Evolutionary conservation across 208 protist species (phyloP), one percentile per base, ranked within the genome.

Genomic region (Trichomonas gallinae): DNA sequence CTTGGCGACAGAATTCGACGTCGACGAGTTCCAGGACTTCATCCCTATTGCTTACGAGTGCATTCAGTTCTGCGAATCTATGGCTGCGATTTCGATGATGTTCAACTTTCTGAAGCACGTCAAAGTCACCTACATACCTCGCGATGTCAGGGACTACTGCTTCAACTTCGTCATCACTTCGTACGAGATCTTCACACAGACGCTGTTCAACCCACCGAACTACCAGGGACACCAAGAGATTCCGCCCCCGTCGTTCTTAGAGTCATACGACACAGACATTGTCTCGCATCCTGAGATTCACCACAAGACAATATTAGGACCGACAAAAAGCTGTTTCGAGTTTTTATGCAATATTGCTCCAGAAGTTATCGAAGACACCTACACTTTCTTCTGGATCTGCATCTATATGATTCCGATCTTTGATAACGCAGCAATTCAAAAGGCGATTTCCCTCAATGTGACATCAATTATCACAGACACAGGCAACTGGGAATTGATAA

Each of bases 21-120:
- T 40, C 8, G 83, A 89, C 23, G 87, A 93, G 21, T 93, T 51
- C 31, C 0, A 34, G 15, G 34, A 36, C 1, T 93, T 93, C 31
- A 42, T 93, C 21, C 87, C 87, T 58, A 93, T 93, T 51, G 87
- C 87, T 34, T 93, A 48, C 31, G 87, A 93, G 46, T 93, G 87
- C 31, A 34, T 93, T 17, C 44, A 49, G 42, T 93, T 51, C 31
- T 93, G 40, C 34, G 87, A 93, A 38, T 93, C 44, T 38, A 51
- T 42, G n/a, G n/a, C 11, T 8, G 11, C 44, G 2, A n/a, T 93
- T 93, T 93, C 87, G 15, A 42, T 58, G 13, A 93, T 36, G 15
- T 93, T 48, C n/a, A 17, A 23, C 26, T 93, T 93, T 51, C 21
- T 93, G 26, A 48, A 42, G 44, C n/a, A 93, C 8, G 44, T 93